Percentiles rank a stretch among this genome's conserved stretches.
phyloP scores from a whole-genome alignment of 2,329 filamentous ascomycete species.

The Ceratocystis ficicola region DNA sequence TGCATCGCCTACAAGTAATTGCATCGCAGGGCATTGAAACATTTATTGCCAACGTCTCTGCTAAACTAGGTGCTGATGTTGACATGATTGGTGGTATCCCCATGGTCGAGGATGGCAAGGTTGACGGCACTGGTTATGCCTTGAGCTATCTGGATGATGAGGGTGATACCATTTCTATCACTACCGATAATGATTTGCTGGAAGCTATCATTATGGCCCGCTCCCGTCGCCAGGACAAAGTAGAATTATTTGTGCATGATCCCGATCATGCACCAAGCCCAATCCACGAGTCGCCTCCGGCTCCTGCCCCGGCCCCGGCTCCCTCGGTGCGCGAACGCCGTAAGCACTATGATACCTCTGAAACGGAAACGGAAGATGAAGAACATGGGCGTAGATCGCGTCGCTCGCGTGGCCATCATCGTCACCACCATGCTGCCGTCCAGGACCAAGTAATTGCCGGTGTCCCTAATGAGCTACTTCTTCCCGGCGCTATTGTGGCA shows the following conservation, averaged over 20 bases:
- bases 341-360: slow-evolving; percentile 38
- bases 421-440: slow-evolving; percentile 27
- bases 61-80: slow-evolving; percentile 74
- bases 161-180: slow-evolving; percentile 92
- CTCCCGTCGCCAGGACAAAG: slow-evolving; percentile 70
- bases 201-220: slow-evolving; percentile 81
- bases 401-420: slow-evolving; percentile 30
- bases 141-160: slow-evolving; percentile 95
- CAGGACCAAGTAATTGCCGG: slow-evolving; percentile 75
- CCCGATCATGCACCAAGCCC: slow-evolving; percentile 76
- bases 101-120: slow-evolving; percentile 62
- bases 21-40: slow-evolving; percentile 69
- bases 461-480: slow-evolving; percentile 83
- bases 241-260: slow-evolving; percentile 93
- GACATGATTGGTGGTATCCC: slow-evolving; percentile 75
- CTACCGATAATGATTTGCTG: slow-evolving; percentile 81
- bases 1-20: slow-evolving; percentile 79
- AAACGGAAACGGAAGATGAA: slow-evolving; percentile 46
- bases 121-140: slow-evolving; percentile 70
- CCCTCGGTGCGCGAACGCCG: slow-evolving; percentile 41
- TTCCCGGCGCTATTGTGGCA: slow-evolving; percentile 91
- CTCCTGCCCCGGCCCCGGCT: slow-evolving; percentile 38
- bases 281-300: slow-evolving; percentile 9
- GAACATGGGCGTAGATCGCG: slow-evolving; percentile 37
- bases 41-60: slow-evolving; percentile 62